phyloP scores from a whole-genome alignment of 2,329 filamentous ascomycete species.

The Monosporascus cannonballus region DNA sequence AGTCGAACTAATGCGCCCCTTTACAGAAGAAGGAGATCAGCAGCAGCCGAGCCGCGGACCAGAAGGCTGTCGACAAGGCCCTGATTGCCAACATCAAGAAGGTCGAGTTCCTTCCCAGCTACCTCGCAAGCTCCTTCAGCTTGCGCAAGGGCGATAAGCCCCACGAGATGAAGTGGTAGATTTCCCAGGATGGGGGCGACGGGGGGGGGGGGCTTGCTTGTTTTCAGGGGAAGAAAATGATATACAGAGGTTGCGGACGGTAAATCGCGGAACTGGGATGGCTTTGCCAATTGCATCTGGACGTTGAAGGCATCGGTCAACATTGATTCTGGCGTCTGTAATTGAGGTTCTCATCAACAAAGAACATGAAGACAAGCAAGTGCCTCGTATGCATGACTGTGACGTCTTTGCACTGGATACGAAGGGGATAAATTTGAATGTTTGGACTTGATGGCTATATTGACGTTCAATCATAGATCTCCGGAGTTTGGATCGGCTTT shows the following conservation, averaged over 20 bases:
- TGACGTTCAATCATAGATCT: background rate
- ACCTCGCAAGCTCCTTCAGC: conserved; percentile 95
- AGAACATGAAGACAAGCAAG: conserved; percentile 38
- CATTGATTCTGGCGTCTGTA: conserved; percentile 58
- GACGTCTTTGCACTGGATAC: background rate
- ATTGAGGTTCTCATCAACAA: conserved; percentile 57
- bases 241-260: conserved; percentile 37
- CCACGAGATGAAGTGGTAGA: conserved; percentile 99
- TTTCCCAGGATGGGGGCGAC: conserved; percentile 3
- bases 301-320: conserved; percentile 58
- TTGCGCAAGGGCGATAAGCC: conserved; percentile 99
- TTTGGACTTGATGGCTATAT: background rate
- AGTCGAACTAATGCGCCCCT: conserved; percentile 27
- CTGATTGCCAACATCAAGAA: conserved; percentile 96
- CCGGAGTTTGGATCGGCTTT: background rate
- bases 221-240: conserved; percentile 20
- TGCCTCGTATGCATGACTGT: background rate
- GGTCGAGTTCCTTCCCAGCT: conserved; percentile 87
- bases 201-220: conserved; percentile 14
- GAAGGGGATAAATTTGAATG: background rate
- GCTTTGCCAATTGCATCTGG: conserved; percentile 60
- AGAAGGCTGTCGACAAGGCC: conserved; percentile 98
- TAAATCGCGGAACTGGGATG: conserved; percentile 44
- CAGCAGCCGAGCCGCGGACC: conserved; percentile 88
- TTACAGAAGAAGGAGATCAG: conserved; percentile 92